phyloP scores from a whole-genome alignment of 257 asterid species.

The Solanum gandarillasii region DNA sequence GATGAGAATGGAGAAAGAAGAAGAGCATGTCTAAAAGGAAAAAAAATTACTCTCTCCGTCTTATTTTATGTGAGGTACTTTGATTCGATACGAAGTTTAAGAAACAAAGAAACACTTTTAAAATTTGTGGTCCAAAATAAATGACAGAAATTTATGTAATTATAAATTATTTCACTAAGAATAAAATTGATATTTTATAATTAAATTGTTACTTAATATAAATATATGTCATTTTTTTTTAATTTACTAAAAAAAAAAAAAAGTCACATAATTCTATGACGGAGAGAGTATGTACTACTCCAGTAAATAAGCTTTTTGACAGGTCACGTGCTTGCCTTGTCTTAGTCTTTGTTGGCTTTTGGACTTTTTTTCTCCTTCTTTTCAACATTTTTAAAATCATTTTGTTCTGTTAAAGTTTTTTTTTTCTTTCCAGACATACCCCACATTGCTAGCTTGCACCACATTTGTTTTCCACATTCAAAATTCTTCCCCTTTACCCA shows the following conservation, averaged over 20 bases:
- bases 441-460: not conserved
- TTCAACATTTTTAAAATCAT: conserved; percentile 12
- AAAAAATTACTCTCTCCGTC: not conserved
- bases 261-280: too few relatives aligned
- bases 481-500: not conserved
- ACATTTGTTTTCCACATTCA: not conserved
- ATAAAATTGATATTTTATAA: too few relatives aligned
- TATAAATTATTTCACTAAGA: too few relatives aligned
- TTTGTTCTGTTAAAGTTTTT: conserved; percentile 31
- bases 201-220: too few relatives aligned
- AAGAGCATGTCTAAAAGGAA: conserved; percentile 4
- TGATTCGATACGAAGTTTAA: too few relatives aligned
- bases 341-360: conserved; percentile 47
- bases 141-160: too few relatives aligned
- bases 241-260: too few relatives aligned
- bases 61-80: too few relatives aligned
- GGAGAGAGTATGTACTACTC: too few relatives aligned
- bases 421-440: conserved; percentile 13
- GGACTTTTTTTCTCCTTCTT: conserved; percentile 7
- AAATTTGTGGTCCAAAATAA: too few relatives aligned
- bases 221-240: too few relatives aligned
- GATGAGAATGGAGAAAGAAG: conserved; percentile 37
- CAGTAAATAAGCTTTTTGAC: conserved; percentile 22
- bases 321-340: conserved; percentile 91
- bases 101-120: too few relatives aligned